Percentiles rank a stretch among this genome's conserved stretches.
Conservation (phyloP, 306 rosid species). For the Delonix regia region DNA sequence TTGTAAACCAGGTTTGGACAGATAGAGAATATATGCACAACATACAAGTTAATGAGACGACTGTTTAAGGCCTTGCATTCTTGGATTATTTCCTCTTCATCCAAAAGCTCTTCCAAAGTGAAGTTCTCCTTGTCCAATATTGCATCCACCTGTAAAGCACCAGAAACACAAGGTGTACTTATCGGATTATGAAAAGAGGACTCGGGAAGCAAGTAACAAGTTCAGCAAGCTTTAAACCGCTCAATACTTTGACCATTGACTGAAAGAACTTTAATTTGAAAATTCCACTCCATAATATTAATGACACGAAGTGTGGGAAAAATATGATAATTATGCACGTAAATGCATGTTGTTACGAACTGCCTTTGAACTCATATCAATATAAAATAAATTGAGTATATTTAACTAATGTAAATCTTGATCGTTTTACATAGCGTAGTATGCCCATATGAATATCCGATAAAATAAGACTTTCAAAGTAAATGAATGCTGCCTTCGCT, state of each 20-base stretch:
- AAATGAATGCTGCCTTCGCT: constrained; percentile 17
- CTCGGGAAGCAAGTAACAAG: constrained; percentile 8
- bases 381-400: background rate
- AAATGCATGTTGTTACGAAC: constrained; percentile 19
- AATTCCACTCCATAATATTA: constrained; percentile 13
- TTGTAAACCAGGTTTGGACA: background rate
- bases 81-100: constrained; percentile 98
- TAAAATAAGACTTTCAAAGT: background rate
- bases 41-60: constrained; percentile 93
- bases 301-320: background rate
- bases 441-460: constrained; percentile 5
- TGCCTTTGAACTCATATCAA: constrained; percentile 25
- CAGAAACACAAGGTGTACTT: constrained; percentile 14
- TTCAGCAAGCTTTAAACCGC: constrained; percentile 15
- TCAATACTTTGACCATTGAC: constrained; percentile 16
- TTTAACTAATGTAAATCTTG: constrained; percentile 7
- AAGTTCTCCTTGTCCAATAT: constrained; percentile 91
- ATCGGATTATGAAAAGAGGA: background rate
- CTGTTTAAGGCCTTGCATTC: constrained; percentile 99
- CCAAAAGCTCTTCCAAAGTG: constrained; percentile 95
- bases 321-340: background rate
- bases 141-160: constrained; percentile 74
- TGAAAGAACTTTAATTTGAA: constrained; percentile 16
- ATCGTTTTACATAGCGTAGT: constrained; percentile 12
- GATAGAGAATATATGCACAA: constrained; percentile 17